Evolutionary conservation across 2,329 filamentous ascomycete species (phyloP).

Genomic region (Colletotrichum coccodes): DNA sequence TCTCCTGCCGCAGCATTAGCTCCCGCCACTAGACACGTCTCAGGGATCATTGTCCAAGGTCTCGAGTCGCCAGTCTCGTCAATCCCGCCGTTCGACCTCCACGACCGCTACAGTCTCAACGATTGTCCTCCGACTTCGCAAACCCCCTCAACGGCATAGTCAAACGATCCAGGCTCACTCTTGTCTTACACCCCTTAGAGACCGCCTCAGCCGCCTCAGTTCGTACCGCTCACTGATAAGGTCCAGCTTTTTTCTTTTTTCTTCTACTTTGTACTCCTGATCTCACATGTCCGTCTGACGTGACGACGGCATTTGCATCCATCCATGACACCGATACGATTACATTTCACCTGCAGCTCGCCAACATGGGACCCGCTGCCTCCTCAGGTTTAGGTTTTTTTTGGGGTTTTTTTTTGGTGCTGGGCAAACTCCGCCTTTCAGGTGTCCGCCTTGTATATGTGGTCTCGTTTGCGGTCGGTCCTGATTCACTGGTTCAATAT

Average conservation of each 20-base stretch:
- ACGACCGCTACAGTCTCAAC: too few relatives aligned
- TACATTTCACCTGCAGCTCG: conserved; percentile 27
- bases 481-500: conserved; percentile 24
- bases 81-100: background rate
- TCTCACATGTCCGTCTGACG: conserved; percentile 12
- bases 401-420: too few relatives aligned
- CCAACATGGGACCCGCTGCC: conserved; percentile 5
- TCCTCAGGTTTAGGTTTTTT: background rate
- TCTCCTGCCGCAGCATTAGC: background rate
- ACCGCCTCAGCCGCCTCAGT: background rate
- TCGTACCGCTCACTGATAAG: background rate
- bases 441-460: background rate
- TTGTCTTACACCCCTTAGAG: background rate
- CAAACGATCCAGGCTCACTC: background rate
- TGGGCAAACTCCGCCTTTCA: background rate
- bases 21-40: conserved; percentile 1
- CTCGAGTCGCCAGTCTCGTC: background rate
- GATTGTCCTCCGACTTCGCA: background rate
- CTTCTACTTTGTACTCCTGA: background rate
- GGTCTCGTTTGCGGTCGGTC: conserved; percentile 9
- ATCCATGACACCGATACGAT: background rate
- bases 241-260: background rate
- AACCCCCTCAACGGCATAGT: background rate
- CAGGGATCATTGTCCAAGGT: background rate
- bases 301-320: conserved; percentile 8